Percentiles rank a stretch among this genome's conserved stretches.
phyloP scores from a whole-genome alignment of 352 stramenopile species.

The Phytophthora hibernalis region DNA sequence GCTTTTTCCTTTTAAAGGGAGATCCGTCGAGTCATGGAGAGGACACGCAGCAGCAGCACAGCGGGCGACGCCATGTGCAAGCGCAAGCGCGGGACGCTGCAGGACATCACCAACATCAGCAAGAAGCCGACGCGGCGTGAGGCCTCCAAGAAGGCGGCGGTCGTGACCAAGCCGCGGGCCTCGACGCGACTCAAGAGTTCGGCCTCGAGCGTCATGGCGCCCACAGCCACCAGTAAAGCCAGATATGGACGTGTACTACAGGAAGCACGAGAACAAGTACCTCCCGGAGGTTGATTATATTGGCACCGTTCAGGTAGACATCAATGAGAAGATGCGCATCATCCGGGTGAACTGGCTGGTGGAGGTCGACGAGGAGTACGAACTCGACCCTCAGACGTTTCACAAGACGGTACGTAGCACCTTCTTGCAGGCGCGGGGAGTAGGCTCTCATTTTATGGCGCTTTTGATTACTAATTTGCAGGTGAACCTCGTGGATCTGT shows the following conservation, averaged over 20 bases:
- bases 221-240: constrained; percentile 27
- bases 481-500: constrained; percentile 89
- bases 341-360: constrained; percentile 99
- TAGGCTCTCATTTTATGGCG: too few relatives aligned
- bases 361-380: constrained; percentile 87
- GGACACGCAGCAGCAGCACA: constrained; percentile 20
- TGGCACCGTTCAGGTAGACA: constrained; percentile 92
- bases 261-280: constrained; percentile 83
- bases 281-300: constrained; percentile 68
- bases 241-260: constrained; percentile 75
- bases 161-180: background rate
- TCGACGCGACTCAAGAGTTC: constrained; percentile 19
- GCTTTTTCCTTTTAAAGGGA: too few relatives aligned
- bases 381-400: constrained; percentile 83
- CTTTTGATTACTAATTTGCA: constrained; percentile 20
- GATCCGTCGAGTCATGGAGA: constrained; percentile 32
- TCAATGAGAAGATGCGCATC: constrained; percentile 99
- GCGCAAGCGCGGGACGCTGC: constrained; percentile 76
- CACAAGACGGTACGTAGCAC: constrained; percentile 67
- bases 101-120: constrained; percentile 84
- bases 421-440: background rate
- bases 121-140: constrained; percentile 40
- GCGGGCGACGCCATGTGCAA: constrained; percentile 56
- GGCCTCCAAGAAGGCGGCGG: constrained; percentile 38
- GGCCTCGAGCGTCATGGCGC: constrained; percentile 20